Conservation (phyloP, 2,329 filamentous ascomycete genomes). For the Macrophomina tecta region DNA sequence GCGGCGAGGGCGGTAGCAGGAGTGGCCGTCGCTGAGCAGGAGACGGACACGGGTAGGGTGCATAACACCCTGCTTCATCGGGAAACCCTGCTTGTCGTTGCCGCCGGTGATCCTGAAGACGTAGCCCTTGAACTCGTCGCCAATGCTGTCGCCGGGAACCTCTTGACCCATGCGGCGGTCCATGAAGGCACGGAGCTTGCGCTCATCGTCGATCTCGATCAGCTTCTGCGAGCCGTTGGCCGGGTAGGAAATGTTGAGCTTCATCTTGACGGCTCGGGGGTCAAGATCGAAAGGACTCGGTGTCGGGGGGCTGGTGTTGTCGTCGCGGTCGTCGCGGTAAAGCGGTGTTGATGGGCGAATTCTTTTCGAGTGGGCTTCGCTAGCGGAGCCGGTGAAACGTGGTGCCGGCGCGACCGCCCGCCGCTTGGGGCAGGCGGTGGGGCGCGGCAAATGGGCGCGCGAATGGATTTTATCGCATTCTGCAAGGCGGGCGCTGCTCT, state of each 20-base stretch:
- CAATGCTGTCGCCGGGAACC: constrained; percentile 91
- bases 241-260: constrained; percentile 85
- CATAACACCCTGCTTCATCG: constrained; percentile 99
- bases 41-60: constrained; percentile 98
- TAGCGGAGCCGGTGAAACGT: constrained; percentile 25
- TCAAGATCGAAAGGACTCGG: constrained; percentile 27
- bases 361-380: constrained; percentile 26
- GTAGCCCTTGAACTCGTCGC: constrained; percentile 99
- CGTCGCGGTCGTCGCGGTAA: constrained; percentile 28
- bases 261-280: constrained; percentile 60
- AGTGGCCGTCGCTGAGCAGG: constrained; percentile 94
- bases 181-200: constrained; percentile 98
- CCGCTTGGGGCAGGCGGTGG: constrained; percentile 7
- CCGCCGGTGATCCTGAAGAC: constrained; percentile 99
- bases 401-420: constrained; percentile 7
- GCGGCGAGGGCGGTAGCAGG: constrained; percentile 98
- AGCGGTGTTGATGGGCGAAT: constrained; percentile 17
- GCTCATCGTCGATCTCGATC: constrained; percentile 98
- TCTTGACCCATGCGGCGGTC: constrained; percentile 96
- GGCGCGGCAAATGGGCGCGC: constrained; percentile 13
- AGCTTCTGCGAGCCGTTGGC: constrained; percentile 99
- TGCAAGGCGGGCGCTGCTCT: constrained; percentile 7
- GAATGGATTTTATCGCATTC: constrained; percentile 26
- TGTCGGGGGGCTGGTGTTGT: constrained; percentile 21
- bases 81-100: constrained; percentile 99